Evolutionary conservation across 805 yeast genomes (phyloP).

Genomic region (Pichia gijzeniarum): DNA sequence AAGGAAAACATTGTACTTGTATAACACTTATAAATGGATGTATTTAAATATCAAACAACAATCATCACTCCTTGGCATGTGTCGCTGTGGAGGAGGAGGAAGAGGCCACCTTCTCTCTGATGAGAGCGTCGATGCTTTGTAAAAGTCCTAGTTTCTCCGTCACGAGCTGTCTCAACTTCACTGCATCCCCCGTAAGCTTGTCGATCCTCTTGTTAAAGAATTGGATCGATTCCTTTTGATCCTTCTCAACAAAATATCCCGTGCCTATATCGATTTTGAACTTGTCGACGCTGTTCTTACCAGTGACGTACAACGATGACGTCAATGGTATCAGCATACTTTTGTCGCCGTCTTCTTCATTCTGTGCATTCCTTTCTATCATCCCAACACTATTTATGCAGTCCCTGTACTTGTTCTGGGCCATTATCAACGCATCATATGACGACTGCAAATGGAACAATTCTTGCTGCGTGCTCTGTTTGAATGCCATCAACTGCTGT

Average conservation of each 20-base stretch:
- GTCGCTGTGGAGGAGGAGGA: constrained; percentile 14
- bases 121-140: constrained; percentile 52
- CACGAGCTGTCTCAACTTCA: constrained; percentile 67
- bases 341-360: constrained; percentile 32
- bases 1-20: too few relatives aligned
- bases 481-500: constrained; percentile 78
- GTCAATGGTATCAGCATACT: constrained; percentile 77
- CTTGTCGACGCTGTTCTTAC: constrained; percentile 54
- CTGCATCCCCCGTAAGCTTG: constrained; percentile 66
- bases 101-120: constrained; percentile 41
- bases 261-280: constrained; percentile 95
- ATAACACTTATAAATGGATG: too few relatives aligned
- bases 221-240: constrained; percentile 52
- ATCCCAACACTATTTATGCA: constrained; percentile 66
- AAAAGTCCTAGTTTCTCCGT: constrained; percentile 64
- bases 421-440: constrained; percentile 73
- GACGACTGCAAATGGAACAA: constrained; percentile 81
- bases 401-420: constrained; percentile 74
- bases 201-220: constrained; percentile 70
- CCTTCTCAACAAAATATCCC: constrained; percentile 87
- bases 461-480: constrained; percentile 78
- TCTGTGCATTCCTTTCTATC: constrained; percentile 35
- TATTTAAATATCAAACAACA: too few relatives aligned
- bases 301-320: constrained; percentile 84
- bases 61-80: constrained; percentile 31